These are phyloP conservation scores for Knufia fluminis DNA, from an alignment of 2,329 filamentous ascomycete genomes.

Conservation along the genomic window DNA sequence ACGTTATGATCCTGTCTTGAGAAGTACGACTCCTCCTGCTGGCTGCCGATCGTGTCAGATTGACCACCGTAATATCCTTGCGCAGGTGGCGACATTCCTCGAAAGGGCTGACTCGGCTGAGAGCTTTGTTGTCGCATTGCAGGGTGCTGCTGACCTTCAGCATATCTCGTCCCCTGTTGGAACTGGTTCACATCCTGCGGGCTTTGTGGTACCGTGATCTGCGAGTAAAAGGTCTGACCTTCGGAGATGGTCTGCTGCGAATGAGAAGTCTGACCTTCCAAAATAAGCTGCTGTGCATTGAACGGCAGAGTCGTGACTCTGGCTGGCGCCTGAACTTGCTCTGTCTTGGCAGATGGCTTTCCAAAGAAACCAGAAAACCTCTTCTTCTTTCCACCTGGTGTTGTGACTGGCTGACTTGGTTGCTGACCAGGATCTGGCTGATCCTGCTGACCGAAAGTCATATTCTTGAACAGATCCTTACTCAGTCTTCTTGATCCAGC, in stretches of 20 bases:
- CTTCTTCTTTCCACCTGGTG: slow-evolving; percentile 6
- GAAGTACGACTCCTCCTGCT: background rate
- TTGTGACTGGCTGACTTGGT: background rate
- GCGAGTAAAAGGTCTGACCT: background rate
- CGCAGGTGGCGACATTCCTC: slow-evolving; percentile 1
- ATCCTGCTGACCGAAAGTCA: slow-evolving; percentile 1
- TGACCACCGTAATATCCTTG: slow-evolving; percentile 5
- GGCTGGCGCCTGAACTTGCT: background rate
- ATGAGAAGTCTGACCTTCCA: background rate
- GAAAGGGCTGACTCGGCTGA: background rate
- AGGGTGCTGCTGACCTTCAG: background rate
- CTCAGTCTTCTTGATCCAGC: background rate
- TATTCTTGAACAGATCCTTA: slow-evolving; percentile 6
- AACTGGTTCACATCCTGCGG: background rate
- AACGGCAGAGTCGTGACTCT: slow-evolving; percentile 5
- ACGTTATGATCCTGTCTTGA: background rate
- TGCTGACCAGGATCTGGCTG: background rate
- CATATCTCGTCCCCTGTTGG: background rate
- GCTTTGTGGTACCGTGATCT: background rate
- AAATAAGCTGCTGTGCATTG: slow-evolving; percentile 1
- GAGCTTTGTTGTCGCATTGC: background rate
- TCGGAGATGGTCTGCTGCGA: background rate
- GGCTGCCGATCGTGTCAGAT: background rate
- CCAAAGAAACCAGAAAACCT: slow-evolving; percentile 8
- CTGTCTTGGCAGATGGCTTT: background rate